A percentile compares a stretch with the other conserved stretches of the same genome.
Conservation (phyloP, 306 rosid species). For the Rosa rugosa region DNA sequence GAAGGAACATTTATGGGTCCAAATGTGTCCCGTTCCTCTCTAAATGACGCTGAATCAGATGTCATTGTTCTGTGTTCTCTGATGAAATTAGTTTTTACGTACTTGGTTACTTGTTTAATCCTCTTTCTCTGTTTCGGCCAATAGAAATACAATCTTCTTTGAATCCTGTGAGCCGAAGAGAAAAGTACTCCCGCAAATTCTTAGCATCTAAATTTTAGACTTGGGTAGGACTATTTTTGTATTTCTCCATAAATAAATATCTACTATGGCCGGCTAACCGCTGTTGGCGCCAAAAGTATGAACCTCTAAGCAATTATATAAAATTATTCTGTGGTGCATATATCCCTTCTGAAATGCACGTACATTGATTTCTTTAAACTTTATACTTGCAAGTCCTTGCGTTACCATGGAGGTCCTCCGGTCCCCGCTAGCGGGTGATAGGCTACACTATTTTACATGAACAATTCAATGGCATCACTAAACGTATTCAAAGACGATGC, state of each 20-base stretch:
- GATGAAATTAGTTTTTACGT: not conserved
- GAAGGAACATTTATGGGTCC: constrained; percentile 95
- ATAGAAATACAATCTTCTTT: not conserved
- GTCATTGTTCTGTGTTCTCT: constrained; percentile 12
- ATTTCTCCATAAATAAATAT: no score
- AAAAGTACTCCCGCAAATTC: not conserved
- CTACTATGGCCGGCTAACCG: not conserved
- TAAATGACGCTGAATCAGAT: constrained; percentile 59
- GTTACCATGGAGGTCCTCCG: no score
- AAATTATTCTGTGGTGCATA: not conserved
- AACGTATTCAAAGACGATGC: no score
- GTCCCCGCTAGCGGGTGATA: no score
- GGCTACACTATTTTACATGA: no score
- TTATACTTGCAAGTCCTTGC: no score
- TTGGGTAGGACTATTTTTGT: not conserved
- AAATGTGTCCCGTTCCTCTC: constrained; percentile 92
- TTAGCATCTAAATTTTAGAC: not conserved
- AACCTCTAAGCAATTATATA: not conserved
- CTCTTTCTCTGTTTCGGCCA: not conserved
- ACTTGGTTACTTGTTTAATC: not conserved
- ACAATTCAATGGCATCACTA: no score
- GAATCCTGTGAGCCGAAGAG: not conserved
- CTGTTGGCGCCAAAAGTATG: not conserved
- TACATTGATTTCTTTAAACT: no score
- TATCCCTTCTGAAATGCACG: not conserved